These are phyloP conservation scores for Aspergillus tamarii DNA, from an alignment of 2,329 filamentous ascomycete genomes.

Conservation along the genomic window DNA sequence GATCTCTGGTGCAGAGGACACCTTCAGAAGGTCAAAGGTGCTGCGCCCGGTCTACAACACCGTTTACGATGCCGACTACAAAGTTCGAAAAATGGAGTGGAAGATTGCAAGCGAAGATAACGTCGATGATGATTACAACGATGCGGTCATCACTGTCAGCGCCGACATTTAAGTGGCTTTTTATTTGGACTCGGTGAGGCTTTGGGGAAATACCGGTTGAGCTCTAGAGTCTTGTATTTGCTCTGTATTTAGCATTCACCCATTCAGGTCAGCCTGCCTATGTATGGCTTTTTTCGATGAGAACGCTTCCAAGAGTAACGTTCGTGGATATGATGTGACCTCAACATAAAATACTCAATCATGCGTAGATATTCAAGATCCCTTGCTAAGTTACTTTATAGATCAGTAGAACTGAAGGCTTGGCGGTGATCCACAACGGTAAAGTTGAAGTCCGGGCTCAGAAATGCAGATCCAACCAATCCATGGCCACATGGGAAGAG, in stretches of 20 bases:
- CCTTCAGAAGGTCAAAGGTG: background rate
- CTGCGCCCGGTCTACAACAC: conserved; percentile 2
- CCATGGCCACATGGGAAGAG: background rate
- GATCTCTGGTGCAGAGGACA: background rate
- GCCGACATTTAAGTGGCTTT: background rate
- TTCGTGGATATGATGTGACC: background rate
- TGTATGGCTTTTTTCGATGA: background rate
- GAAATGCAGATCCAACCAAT: background rate
- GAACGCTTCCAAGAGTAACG: background rate
- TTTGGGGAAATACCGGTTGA: background rate
- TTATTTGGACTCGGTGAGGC: background rate
- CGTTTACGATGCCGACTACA: background rate
- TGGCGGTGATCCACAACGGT: background rate
- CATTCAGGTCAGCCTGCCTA: background rate
- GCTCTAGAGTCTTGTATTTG: background rate
- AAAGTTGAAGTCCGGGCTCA: no score
- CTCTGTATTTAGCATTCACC: background rate
- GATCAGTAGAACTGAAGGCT: background rate
- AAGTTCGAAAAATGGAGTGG: background rate
- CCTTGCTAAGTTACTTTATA: background rate
- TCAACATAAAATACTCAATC: background rate
- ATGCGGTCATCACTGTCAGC: conserved; percentile 1
- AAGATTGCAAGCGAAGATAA: conserved; percentile 7
- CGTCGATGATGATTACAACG: conserved; percentile 6
- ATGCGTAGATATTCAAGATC: background rate